Conservation (phyloP, 805 yeast species). For the Danielia oregonensis region DNA sequence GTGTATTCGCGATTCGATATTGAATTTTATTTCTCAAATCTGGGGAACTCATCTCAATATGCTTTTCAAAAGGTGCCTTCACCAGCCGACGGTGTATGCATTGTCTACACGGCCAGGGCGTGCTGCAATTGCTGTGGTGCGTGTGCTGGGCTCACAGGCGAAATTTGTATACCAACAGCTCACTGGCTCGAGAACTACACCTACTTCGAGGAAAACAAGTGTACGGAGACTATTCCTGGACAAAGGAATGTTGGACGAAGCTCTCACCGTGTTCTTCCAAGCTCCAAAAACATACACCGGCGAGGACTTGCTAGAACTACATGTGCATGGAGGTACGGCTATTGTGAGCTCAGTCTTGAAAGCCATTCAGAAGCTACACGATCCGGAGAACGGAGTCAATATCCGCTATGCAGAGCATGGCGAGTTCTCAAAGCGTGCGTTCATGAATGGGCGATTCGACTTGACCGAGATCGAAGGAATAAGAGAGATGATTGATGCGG, state of each 20-base stretch:
- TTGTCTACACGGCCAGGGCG: conserved; percentile 77
- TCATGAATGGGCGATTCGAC: conserved; percentile 78
- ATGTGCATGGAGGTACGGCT: conserved; percentile 91
- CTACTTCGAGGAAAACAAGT: conserved; percentile 52
- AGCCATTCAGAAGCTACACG: conserved; percentile 55
- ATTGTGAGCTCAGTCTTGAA: conserved; percentile 65
- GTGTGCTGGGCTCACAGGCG: conserved; percentile 75
- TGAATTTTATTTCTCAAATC: too few species aligned
- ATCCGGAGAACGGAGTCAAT: conserved; percentile 30
- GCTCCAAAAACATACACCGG: conserved; percentile 87
- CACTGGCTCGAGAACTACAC: conserved; percentile 36
- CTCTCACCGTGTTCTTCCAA: conserved; percentile 64
- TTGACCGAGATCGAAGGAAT: conserved; percentile 90
- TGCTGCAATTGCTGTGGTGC: conserved; percentile 82
- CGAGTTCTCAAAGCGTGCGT: conserved; percentile 86
- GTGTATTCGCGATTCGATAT: too few species aligned
- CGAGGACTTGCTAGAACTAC: conserved; percentile 86
- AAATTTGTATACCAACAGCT: conserved; percentile 41
- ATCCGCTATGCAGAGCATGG: conserved; percentile 90
- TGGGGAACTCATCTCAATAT: too few species aligned
- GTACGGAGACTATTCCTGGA: conserved; percentile 55
- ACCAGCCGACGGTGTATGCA: conserved; percentile 78
- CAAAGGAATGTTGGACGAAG: conserved; percentile 62
- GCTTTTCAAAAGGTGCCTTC: too few species aligned
- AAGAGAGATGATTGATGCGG: conserved; percentile 85